A percentile compares a stretch with the other conserved stretches of the same genome.
Conservation (phyloP, 352 stramenopile genomes). For the Pythium grandisporangium region DNA sequence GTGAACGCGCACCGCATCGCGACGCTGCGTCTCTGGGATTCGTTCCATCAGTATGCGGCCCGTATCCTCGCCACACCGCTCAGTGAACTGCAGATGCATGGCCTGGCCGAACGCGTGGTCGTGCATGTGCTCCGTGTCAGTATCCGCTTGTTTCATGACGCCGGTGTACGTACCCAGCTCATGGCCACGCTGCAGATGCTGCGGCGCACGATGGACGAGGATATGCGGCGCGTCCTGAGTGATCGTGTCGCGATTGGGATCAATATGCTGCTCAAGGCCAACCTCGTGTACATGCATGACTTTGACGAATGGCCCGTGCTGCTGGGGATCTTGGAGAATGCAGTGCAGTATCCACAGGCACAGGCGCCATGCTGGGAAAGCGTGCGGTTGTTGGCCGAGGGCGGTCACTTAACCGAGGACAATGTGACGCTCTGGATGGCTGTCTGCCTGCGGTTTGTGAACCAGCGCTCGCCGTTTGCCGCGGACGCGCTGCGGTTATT, state of each 20-base stretch:
- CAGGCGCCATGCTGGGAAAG: conserved; percentile 70
- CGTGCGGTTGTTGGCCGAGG: conserved; percentile 57
- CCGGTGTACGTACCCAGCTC: conserved; percentile 69
- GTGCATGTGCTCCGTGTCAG: conserved; percentile 81
- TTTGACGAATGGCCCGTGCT: conserved; percentile 75
- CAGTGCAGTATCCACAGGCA: conserved; percentile 73
- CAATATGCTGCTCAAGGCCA: conserved; percentile 80
- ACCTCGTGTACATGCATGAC: conserved; percentile 84
- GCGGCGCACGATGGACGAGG: conserved; percentile 65
- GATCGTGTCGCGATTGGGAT: conserved; percentile 73
- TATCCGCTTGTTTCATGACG: conserved; percentile 82
- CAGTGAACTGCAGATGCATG: conserved; percentile 62
- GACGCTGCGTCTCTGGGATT: conserved; percentile 63
- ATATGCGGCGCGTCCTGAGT: conserved; percentile 74
- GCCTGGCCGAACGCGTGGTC: conserved; percentile 74
- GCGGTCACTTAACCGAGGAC: conserved; percentile 61
- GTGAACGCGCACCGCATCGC: conserved; percentile 77
- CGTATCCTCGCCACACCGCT: conserved; percentile 64
- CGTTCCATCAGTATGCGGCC: conserved; percentile 75
- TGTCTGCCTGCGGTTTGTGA: conserved; percentile 69
- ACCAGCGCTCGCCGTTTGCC: conserved; percentile 65
- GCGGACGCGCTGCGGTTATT: conserved; percentile 68
- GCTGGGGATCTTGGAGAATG: conserved; percentile 61
- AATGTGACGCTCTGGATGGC: conserved; percentile 81
- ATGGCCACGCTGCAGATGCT: conserved; percentile 73